Conservation (phyloP, 106 monocot genomes). For the Acanthochlamys bracteata region DNA sequence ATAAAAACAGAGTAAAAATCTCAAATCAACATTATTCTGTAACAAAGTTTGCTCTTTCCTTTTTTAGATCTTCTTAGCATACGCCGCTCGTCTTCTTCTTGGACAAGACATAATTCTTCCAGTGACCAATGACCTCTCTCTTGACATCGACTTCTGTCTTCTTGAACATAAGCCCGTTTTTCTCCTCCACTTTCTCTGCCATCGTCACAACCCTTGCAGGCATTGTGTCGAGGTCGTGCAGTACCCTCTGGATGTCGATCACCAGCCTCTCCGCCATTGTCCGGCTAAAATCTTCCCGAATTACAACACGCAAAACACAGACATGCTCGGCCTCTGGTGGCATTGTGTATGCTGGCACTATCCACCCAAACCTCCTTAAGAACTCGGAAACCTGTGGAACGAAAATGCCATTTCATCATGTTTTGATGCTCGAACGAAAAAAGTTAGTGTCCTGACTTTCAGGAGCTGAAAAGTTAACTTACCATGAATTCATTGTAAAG, state of each 20-base stretch:
- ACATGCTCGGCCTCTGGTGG: slow-evolving; percentile 79
- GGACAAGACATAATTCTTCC: slow-evolving; percentile 46
- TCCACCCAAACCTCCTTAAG: slow-evolving; percentile 85
- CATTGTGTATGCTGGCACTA: slow-evolving; percentile 96
- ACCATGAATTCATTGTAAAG: slow-evolving; percentile 68
- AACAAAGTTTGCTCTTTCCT: too few relatives aligned
- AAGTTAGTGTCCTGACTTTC: too few relatives aligned
- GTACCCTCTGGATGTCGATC: slow-evolving; percentile 57
- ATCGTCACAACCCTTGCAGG: slow-evolving; percentile 4
- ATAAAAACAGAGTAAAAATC: too few relatives aligned
- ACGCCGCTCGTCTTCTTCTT: slow-evolving; percentile 62
- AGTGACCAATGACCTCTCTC: slow-evolving; percentile 29
- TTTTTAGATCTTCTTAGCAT: slow-evolving; percentile 26
- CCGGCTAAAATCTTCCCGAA: slow-evolving; percentile 89
- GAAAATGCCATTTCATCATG: too few relatives aligned
- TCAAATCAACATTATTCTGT: too few relatives aligned
- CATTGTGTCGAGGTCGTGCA: slow-evolving; percentile 56
- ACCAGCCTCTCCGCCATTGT: slow-evolving; percentile 81
- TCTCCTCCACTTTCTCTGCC: slow-evolving; percentile 11
- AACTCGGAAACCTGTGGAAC: slow-evolving; percentile 73
- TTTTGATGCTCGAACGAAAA: too few relatives aligned
- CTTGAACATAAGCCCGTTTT: slow-evolving; percentile 1
- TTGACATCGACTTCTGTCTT: slow-evolving; percentile 24
- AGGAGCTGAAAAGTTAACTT: background rate
- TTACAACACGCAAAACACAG: slow-evolving; percentile 73